Base-by-base conservation (phyloP, 176 grass and related monocot genomes). In the Musa itinerans region DNA sequence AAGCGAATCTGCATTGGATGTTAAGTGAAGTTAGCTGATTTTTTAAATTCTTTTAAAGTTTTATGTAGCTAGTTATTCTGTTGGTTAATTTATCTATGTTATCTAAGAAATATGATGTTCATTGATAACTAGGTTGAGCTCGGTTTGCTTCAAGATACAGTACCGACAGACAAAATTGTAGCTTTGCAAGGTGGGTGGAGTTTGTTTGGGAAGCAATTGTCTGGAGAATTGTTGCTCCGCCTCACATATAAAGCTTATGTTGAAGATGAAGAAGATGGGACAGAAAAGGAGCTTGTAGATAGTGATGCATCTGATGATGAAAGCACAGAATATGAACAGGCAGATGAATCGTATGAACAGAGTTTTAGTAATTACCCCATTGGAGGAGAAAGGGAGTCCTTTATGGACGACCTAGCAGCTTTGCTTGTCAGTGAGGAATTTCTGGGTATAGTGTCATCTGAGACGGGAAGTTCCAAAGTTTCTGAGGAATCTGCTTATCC, bases 361-460 rank as follows among this genome's bases (percentile, higher is more conserved):
- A 80, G 7, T 73, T 52, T 58, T 86, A 27, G 65, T 75, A 11
- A 56, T 1, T 85, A 88, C 11, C 50, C 78, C 59, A 17, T 25
- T 10, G 84, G 81, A 50, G 88, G 79, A 72, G 90, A 94, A 81
- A 89, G 95, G 72, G 95, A 98, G 3, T 85, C 90, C 16, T 99
- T 94, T 79, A 99, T 99, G 95, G 90, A 99, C 51, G 81, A 89
- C 19, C 83, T 99, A 27, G 95, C 95, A 1, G 90, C 90, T 7
- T 65, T 99, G 80, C 90, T 99, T 66, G 95, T 91, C 16, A 99
- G 95, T 49, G 95, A 99, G 85, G 95, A 99, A 78, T 99, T 99
- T 79, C 95, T 89, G 72, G 95, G 95, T 20, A 99, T 94, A 43
- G 90, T 99, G 67, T 89, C 95, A 0, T 99, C 83, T 1, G 86